Evolutionary conservation across 176 grass and related monocot genomes (phyloP).

Genomic region (Poa annua): DNA sequence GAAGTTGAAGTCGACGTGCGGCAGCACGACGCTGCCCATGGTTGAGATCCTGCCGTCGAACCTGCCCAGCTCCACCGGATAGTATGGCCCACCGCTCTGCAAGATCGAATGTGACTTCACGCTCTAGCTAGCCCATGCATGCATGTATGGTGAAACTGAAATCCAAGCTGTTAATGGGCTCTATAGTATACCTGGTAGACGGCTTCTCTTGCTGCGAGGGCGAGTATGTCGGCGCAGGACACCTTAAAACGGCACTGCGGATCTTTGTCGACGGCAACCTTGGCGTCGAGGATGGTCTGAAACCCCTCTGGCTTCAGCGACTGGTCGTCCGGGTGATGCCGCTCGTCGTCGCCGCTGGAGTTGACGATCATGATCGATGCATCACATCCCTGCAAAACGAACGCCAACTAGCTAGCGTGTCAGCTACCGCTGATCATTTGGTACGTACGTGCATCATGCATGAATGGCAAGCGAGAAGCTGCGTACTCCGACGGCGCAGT

Average conservation of each 20-base stretch:
- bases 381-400: constrained; percentile 56
- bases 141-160: no score
- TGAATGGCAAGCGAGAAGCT: neutral
- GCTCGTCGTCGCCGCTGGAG: constrained; percentile 64
- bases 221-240: constrained; percentile 79
- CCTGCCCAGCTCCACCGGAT: constrained; percentile 70
- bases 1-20: constrained; percentile 56
- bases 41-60: constrained; percentile 65
- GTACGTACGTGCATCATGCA: no score
- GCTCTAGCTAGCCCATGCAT: no score
- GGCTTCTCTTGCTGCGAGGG: constrained; percentile 67
- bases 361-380: constrained; percentile 70
- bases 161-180: no score
- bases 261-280: constrained; percentile 64
- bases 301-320: constrained; percentile 60
- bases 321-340: constrained; percentile 48
- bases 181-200: constrained; percentile 47
- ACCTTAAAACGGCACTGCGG: constrained; percentile 62
- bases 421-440: no score
- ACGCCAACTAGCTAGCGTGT: no score
- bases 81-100: constrained; percentile 71
- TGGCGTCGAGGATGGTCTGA: constrained; percentile 50
- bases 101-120: neutral
- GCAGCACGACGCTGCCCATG: constrained; percentile 48
- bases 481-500: constrained; percentile 60